Evolutionary conservation across 2,329 filamentous ascomycete species (phyloP), one percentile per base, ranked within the genome.

Genomic region (Thelonectria discophora): DNA sequence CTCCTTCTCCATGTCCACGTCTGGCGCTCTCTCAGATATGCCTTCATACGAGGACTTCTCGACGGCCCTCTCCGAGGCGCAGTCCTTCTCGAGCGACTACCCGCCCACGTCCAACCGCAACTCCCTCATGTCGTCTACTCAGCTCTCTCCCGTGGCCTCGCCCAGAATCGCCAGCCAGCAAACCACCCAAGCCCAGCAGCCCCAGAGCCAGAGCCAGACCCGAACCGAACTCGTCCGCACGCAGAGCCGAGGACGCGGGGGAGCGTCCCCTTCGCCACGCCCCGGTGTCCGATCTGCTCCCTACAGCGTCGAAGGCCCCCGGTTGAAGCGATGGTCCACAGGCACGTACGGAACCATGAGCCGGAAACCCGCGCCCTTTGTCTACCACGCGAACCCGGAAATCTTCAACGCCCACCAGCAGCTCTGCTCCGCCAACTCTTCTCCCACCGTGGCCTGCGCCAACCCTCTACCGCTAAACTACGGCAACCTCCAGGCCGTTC

Each of bases 241-340:
- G 48, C 87, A 86, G 65, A 91, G 89, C 75, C 86, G 90, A 54
- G 88, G 89, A 20, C 85, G 89, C 20, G 42, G 42, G 42, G 71
- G 71, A 15, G 88, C 89, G 12, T 92, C 90, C 47, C 89, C 90
- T 39, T 91, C 90, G 32, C 89, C 90, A 20, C 84, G 90, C 46
- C 88, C 87, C 32, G 87, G 83, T 56, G 82, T 89, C 72, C 86
- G 90, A 63, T 86, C 89, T 42, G 88, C 87, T 17, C 90, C 90
- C 1, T 93, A 93, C 77, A 88, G 80, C 52, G 82, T 92, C 52
- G 90, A 92, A 47, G 84, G 82, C 54, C 82, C 81, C 47, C 85
- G 89, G 64, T 87, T 83, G 73, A 92, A 93, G 81, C 83, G 90
- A 67, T 93, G 90, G 90, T 93, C 90, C 18, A 93, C 90, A 3